phyloP scores from a whole-genome alignment of 139 green algal species.

The Chlamydomonas incerta region DNA sequence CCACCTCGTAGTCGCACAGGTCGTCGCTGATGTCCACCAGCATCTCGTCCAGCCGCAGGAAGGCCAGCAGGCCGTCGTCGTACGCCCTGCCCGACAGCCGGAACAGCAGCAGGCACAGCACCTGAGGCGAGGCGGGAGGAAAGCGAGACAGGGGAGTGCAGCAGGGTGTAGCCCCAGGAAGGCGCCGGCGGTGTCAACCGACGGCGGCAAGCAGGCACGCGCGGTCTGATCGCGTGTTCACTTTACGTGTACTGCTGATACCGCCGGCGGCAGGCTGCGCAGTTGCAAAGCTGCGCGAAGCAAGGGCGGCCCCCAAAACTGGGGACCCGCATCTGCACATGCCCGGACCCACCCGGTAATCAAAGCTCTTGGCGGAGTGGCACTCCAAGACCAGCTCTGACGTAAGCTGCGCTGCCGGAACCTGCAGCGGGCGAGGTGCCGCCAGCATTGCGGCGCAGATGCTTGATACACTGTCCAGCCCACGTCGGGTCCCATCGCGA shows the following conservation, averaged over 20 bases:
- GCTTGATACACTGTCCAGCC: constrained; percentile 71
- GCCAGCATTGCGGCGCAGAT: constrained; percentile 63
- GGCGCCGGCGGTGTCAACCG: too few species aligned
- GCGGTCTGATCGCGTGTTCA: too few species aligned
- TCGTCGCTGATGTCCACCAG: constrained; percentile 90
- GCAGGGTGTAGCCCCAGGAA: too few species aligned
- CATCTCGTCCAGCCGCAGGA: constrained; percentile 78
- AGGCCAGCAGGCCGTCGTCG: constrained; percentile 67
- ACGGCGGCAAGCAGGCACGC: too few species aligned
- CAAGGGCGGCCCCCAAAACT: too few species aligned
- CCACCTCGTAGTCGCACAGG: constrained; percentile 80
- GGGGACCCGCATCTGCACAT: too few species aligned
- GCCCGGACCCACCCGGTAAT: constrained; percentile 78
- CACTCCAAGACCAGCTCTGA: constrained; percentile 63
- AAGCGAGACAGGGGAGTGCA: too few species aligned
- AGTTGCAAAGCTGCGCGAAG: too few species aligned
- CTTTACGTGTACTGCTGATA: too few species aligned
- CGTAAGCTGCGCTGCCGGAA: constrained; percentile 25
- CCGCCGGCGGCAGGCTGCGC: too few species aligned
- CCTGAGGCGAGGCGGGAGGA: too few species aligned
- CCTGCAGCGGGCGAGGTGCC: constrained; percentile 14
- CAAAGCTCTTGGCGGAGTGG: constrained; percentile 81
- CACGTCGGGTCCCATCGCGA: constrained; percentile 63
- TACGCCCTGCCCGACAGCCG: constrained; percentile 22
- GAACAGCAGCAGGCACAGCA: constrained; percentile 64